Evolutionary conservation across 2,329 filamentous ascomycete species (phyloP).

Genomic region (Venturia aucupariae): DNA sequence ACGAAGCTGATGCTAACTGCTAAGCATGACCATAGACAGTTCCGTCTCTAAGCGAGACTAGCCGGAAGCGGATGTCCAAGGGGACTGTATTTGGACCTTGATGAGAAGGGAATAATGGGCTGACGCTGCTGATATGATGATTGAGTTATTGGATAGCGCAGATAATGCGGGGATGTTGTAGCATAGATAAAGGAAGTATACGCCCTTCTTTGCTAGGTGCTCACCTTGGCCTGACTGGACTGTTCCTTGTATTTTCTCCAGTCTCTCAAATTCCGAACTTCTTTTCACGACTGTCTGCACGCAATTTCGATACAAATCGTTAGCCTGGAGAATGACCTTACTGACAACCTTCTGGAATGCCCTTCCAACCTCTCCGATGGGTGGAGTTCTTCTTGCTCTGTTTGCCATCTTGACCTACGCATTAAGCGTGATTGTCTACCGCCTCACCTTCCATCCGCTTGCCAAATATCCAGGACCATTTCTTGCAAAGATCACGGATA

Average conservation of each 20-base stretch:
- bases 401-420: neutral
- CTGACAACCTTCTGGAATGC: neutral
- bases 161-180: neutral
- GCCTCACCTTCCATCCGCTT: slow-evolving; percentile 16
- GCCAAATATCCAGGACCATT: slow-evolving; percentile 19
- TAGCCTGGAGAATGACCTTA: neutral
- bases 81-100: neutral
- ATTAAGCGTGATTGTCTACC: slow-evolving; percentile 13
- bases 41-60: slow-evolving; percentile 1
- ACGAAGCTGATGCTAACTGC: neutral
- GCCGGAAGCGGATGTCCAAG: neutral
- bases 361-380: neutral
- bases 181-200: neutral
- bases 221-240: neutral
- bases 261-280: neutral
- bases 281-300: neutral
- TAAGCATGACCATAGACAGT: neutral
- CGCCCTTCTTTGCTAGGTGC: neutral
- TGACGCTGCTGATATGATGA: neutral
- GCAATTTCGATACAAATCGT: neutral
- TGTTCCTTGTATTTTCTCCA: neutral
- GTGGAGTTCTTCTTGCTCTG: neutral
- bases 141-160: neutral
- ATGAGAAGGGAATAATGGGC: neutral
- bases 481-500: slow-evolving; percentile 20